Conservation (phyloP, 1,284 basidiomycete species). For the Ceratobasidium sp. region DNA sequence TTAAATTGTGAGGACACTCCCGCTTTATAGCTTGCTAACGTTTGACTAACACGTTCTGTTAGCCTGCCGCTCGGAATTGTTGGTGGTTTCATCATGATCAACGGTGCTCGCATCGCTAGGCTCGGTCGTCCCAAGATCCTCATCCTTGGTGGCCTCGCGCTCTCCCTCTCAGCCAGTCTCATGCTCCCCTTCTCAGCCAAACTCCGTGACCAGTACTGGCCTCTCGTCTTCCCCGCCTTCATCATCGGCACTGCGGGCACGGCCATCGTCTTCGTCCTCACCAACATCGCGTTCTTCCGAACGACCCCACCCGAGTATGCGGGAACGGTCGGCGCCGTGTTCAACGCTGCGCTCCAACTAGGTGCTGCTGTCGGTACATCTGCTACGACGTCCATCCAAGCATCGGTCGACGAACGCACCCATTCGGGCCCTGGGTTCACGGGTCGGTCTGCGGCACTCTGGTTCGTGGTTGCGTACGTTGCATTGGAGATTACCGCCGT, state of each 20-base stretch:
- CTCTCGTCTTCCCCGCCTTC: slow-evolving; percentile 64
- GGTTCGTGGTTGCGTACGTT: slow-evolving; percentile 47
- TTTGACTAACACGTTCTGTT: too few relatives aligned
- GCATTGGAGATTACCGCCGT: slow-evolving; percentile 36
- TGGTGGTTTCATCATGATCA: slow-evolving; percentile 54
- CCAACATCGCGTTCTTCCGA: too few relatives aligned
- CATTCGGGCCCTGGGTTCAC: slow-evolving; percentile 28
- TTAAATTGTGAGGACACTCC: slow-evolving; percentile 21
- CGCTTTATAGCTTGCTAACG: background rate
- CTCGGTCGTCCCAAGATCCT: slow-evolving; percentile 62
- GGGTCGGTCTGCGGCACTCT: too few relatives aligned
- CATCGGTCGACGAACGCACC: slow-evolving; percentile 39
- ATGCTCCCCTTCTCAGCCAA: slow-evolving; percentile 61
- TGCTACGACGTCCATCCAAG: slow-evolving; percentile 45
- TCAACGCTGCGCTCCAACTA: slow-evolving; percentile 49
- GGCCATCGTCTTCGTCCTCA: slow-evolving; percentile 29
- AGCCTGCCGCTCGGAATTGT: slow-evolving; percentile 45
- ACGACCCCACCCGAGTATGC: slow-evolving; percentile 44
- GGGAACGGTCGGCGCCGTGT: slow-evolving; percentile 48
- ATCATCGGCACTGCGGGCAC: slow-evolving; percentile 33
- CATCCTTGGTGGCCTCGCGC: slow-evolving; percentile 60
- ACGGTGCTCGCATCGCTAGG: slow-evolving; percentile 61
- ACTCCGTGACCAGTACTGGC: slow-evolving; percentile 61
- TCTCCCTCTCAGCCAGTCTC: slow-evolving; percentile 60
- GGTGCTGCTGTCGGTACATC: slow-evolving; percentile 46